Evolutionary conservation across 1,284 basidiomycete species (phyloP), one percentile per base, ranked within the genome.

Genomic region (Abortiporus biennis): DNA sequence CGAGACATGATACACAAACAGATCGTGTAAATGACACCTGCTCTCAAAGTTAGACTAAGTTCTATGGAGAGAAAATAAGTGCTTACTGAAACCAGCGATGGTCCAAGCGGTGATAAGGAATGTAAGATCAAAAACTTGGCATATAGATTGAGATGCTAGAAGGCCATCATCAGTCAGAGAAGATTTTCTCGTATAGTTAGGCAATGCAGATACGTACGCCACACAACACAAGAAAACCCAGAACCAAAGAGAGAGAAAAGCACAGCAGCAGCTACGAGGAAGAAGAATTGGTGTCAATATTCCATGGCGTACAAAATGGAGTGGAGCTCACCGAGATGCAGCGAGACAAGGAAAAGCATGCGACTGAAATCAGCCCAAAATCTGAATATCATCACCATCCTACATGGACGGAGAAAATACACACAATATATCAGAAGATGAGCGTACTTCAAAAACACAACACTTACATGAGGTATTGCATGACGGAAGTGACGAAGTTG

Each of bases 401-500:
- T 77, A 15, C n/a, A 8, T 11, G 4, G 2, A 19, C n/a, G n/a
- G 33, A 19, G 12, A 37, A 11, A 6, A 34, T n/a, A n/a, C n/a
- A n/a, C n/a, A n/a, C n/a, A n/a, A n/a, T n/a, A n/a, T n/a, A n/a
- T n/a, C n/a, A n/a, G n/a, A n/a, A n/a, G n/a, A n/a, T n/a, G n/a
- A 24, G 16, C 31, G 15, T 6, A 27, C 17, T 9, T 13, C 13
- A 31, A 31, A 30, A 25, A 21, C 5, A 4, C 16, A 4, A 6
- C 3, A 44, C 67, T 50, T 48, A 74, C 75, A 76, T 74, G 38
- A 76, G 56, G 50, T 73, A 74, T 32, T 71, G 49, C 31, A 71
- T 51, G 20, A 76, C 53, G 3, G 68, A 57, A 4, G 67, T 66
- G 41, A 71, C 43, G 2, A 53, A 59, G 43, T 73, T 61, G 16